phyloP scores from a whole-genome alignment of 805 yeast species.

The Candida xyloterini region DNA sequence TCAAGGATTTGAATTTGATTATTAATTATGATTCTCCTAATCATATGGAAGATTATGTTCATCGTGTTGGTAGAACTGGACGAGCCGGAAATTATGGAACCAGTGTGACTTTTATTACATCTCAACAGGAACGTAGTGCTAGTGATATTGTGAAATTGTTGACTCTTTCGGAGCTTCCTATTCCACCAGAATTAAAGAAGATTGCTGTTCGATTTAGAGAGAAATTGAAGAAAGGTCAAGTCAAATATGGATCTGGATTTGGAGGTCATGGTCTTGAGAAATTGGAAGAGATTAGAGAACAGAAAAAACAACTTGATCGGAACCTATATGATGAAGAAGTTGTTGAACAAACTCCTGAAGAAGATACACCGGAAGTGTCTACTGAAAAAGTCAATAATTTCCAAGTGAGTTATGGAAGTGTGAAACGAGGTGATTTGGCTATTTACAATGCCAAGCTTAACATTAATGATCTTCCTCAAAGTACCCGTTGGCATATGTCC shows the following conservation, averaged over 20 bases:
- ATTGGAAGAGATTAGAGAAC: constrained; percentile 59
- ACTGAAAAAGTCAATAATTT: constrained; percentile 37
- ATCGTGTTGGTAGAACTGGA: constrained; percentile 94
- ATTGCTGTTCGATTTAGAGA: constrained; percentile 55
- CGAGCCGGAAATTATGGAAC: constrained; percentile 79
- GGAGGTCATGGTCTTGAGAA: constrained; percentile 91
- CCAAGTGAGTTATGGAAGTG: constrained; percentile 42
- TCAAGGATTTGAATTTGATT: constrained; percentile 78
- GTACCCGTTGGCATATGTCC: constrained; percentile 74
- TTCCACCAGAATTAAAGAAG: constrained; percentile 48
- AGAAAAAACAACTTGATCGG: constrained; percentile 47
- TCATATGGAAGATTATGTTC: constrained; percentile 93
- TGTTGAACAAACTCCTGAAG: constrained; percentile 27
- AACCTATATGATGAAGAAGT: constrained; percentile 41
- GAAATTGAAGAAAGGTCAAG: constrained; percentile 65
- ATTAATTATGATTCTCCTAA: constrained; percentile 79
- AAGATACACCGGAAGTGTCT: constrained; percentile 16
- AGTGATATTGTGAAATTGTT: constrained; percentile 69
- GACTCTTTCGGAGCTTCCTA: constrained; percentile 49
- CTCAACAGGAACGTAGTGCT: constrained; percentile 60
- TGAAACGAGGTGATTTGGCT: constrained; percentile 42
- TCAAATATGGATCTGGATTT: constrained; percentile 68
- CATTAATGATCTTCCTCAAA: constrained; percentile 83
- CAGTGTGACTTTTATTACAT: constrained; percentile 66
- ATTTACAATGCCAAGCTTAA: constrained; percentile 64